Evolutionary conservation across 768 basidiomycete genomes (phyloP), one percentile per base, ranked within the genome.

Genomic region (Pleurotus djamor): DNA sequence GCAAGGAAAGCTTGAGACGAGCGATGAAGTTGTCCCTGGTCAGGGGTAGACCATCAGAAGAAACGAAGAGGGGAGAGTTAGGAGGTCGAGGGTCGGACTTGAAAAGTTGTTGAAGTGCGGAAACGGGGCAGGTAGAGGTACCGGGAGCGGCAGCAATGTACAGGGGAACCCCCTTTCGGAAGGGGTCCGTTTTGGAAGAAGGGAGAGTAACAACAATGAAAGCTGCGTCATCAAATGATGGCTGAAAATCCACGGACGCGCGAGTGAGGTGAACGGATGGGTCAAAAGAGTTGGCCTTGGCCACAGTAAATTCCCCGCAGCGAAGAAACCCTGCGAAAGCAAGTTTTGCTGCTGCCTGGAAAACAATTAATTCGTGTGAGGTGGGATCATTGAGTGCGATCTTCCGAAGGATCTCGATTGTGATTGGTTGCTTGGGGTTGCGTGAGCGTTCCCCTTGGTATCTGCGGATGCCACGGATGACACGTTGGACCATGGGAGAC

Each of bases 121-220:
- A 50, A 34, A 50, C 49, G 5, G 49, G 49, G 28, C 49, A 50
- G 12, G 49, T 50, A 34, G 28, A 16, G 28, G 49, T 14, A 4
- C 13, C 16, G 12, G 48, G 48, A 4, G 48, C 48, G 2, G 48
- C 4, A 0, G 48, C 4, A 21, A 50, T 50, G 17, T n/a, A 50
- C 17, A 72, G 62, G 6, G 63, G 54, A 44, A 69, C 61, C 1
- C 71, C 68, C 34, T 62, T 62, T 4, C 71, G 61, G 57, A 76
- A 77, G 1, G 72, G 73, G 63, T 76, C 72, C 4, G 73, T 75
- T 57, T 77, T 77, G 2, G 75, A 77, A 2, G 66, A 60, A 5
- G 74, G 72, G 0, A 77, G 64, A 7, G 64, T 64, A 36, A 74
- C 62, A 9, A 48, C 44, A 32, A 71, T 21, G 44, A 69, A 66